Base-by-base conservation (phyloP, 495 filamentous ascomycete genomes). In the Neurospora sp. region DNA sequence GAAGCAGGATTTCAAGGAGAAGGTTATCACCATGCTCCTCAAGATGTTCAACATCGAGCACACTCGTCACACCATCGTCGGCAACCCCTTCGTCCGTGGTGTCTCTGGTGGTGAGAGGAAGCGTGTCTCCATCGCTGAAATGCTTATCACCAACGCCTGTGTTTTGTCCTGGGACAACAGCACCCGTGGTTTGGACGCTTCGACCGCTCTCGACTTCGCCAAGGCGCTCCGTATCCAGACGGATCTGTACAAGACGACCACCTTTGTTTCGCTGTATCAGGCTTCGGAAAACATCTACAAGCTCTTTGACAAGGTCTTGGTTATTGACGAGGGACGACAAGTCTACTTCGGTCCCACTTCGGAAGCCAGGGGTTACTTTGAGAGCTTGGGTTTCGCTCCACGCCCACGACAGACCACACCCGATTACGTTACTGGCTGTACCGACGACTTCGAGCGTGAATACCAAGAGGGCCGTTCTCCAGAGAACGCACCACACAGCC, bases 11-110 rank as follows among this genome's bases (percentile, higher is more conserved):
- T 93, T 92, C 83, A 92, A 93, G 79, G 86, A 91, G 42, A 88
- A 87, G 74, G 88, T 93, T 28, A 87, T 92, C 66, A 85, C 88
- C 19, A 85, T 90, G 78, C 82, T 96, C n/a, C 82, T 95, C 45
- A 92, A 90, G 73, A 94, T 94, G 89, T 95, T 96, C 84, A 93
- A 93, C 74, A 95, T 96, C 59, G 89, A 92, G 76, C 92, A 96
- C 77, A 95, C 93, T 1, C 85, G 87, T 36, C 88, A 93, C 76
- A 97, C 94, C 0, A 89, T 93, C 36, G 92, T 97, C 36, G 94
- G 94, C 5, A 92, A 93, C 73, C 87, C 89, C 8, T 93, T 92
- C 77, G 86, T 95, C 70, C 92, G 93, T 19, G 94, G 94, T 75
- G 88, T 96, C n/a, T 93, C 90, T 34, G 94, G 94, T 54, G 94